Evolutionary conservation across 2,329 filamentous ascomycete species (phyloP).

Genomic region (Hymenoscyphus scutula): DNA sequence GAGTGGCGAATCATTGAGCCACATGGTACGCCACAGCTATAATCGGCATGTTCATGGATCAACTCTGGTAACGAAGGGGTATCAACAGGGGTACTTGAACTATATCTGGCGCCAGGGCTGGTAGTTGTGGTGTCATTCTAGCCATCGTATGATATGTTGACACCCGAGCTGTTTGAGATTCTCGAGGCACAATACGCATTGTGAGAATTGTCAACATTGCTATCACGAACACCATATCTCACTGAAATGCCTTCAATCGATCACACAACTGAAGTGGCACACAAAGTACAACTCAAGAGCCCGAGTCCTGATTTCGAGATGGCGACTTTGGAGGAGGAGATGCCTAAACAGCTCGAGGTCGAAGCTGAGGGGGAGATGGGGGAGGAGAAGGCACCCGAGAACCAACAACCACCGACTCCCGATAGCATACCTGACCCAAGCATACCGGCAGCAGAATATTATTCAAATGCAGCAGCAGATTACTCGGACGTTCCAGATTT

Average conservation of each 20-base stretch:
- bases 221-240: not conserved
- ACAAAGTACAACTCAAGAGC: not conserved
- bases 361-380: not conserved
- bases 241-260: not conserved
- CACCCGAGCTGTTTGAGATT: not conserved
- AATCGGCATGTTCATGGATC: not conserved
- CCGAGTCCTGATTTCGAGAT: constrained; percentile 10
- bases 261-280: constrained; percentile 3
- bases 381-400: not conserved
- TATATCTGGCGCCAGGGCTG: not conserved
- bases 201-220: not conserved
- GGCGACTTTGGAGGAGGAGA: constrained; percentile 5
- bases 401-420: constrained; percentile 4
- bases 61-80: too few species aligned
- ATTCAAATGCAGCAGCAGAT: constrained; percentile 9
- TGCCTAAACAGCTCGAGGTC: not conserved
- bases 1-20: not conserved
- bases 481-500: constrained; percentile 20
- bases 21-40: not conserved
- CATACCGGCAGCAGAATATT: not conserved
- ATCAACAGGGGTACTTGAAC: not conserved
- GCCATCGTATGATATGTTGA: constrained; percentile 3
- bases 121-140: not conserved
- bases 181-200: not conserved
- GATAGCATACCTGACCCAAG: constrained; percentile 1